Evolutionary conservation across 495 filamentous ascomycete genomes (phyloP).

Genomic region (Tetracladium setigerum): DNA sequence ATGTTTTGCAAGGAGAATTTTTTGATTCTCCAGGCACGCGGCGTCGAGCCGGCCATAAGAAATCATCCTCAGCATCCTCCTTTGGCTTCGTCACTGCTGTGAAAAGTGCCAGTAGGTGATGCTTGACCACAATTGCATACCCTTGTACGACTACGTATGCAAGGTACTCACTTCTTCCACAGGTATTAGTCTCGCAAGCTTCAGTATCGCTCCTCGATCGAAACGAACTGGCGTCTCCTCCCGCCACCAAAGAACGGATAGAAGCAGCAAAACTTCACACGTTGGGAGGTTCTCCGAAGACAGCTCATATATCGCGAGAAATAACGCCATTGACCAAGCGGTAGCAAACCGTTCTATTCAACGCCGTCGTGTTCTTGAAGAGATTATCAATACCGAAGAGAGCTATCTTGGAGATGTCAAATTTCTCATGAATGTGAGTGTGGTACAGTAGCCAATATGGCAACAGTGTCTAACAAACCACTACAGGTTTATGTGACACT

Average conservation of each 20-base stretch:
- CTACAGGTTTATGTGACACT: conserved; percentile 59
- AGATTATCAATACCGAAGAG: conserved; percentile 78
- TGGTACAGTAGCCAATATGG: too few relatives aligned
- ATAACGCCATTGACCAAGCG: conserved; percentile 56
- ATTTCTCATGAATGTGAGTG: conserved; percentile 75
- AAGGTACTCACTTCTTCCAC: too few relatives aligned
- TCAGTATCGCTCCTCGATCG: conserved; percentile 56
- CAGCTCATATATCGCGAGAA: conserved; percentile 46
- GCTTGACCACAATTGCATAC: too few relatives aligned
- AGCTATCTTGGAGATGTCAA: conserved; percentile 83
- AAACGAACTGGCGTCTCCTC: conserved; percentile 43
- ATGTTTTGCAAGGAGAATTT: conserved; percentile 33
- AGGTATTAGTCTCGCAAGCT: conserved; percentile 60
- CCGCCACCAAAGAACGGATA: conserved; percentile 49
- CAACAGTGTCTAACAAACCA: conserved; percentile 7
- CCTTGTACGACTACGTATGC: too few relatives aligned
- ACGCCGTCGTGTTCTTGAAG: conserved; percentile 70
- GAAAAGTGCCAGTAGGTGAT: conserved; percentile 73
- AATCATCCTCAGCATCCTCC: conserved; percentile 62
- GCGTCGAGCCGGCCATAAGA: conserved; percentile 36
- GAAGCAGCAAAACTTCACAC: conserved; percentile 54
- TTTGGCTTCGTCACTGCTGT: conserved; percentile 65
- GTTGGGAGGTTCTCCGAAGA: conserved; percentile 61
- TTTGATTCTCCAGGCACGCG: conserved; percentile 34
- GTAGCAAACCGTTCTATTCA: conserved; percentile 63